A percentile compares a stretch with the other conserved stretches of the same genome.
Evolutionary conservation across 148 eudicot species (phyloP).

Genomic region (Rheum nobile): DNA sequence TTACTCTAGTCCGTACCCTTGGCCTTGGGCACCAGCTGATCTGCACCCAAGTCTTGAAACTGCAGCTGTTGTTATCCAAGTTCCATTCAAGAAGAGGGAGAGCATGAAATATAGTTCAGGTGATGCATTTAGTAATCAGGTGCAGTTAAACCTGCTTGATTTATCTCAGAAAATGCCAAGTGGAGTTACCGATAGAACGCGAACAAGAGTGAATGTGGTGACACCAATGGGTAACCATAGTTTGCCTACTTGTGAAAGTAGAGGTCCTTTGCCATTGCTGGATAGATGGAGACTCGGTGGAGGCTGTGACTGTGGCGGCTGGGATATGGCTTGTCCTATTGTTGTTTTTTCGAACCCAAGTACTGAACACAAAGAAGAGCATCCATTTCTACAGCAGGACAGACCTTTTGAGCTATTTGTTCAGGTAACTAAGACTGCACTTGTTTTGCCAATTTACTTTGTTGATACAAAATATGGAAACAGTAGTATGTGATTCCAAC

Average conservation of each 20-base stretch:
- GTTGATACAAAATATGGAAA: neutral
- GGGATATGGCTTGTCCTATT: constrained; percentile 88
- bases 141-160: constrained; percentile 26
- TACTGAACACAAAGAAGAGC: neutral
- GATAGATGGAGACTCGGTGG: constrained; percentile 84
- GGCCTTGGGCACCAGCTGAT: constrained; percentile 41
- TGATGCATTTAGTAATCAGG: constrained; percentile 28
- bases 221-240: constrained; percentile 69
- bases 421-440: constrained; percentile 6
- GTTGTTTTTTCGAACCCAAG: neutral
- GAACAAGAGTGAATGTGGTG: constrained; percentile 52
- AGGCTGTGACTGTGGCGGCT: constrained; percentile 93
- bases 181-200: constrained; percentile 18
- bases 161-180: constrained; percentile 25
- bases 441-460: neutral
- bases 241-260: constrained; percentile 38
- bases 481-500: neutral
- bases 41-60: constrained; percentile 60
- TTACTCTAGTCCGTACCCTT: constrained; percentile 26
- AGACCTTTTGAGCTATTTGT: neutral
- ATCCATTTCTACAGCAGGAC: neutral
- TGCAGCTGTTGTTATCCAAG: constrained; percentile 59
- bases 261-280: constrained; percentile 70
- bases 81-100: constrained; percentile 73
- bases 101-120: constrained; percentile 60